Evolutionary conservation across 305 asterid genomes (phyloP), one percentile per base, ranked within the genome.

Genomic region (Stenogyne calaminthoides): DNA sequence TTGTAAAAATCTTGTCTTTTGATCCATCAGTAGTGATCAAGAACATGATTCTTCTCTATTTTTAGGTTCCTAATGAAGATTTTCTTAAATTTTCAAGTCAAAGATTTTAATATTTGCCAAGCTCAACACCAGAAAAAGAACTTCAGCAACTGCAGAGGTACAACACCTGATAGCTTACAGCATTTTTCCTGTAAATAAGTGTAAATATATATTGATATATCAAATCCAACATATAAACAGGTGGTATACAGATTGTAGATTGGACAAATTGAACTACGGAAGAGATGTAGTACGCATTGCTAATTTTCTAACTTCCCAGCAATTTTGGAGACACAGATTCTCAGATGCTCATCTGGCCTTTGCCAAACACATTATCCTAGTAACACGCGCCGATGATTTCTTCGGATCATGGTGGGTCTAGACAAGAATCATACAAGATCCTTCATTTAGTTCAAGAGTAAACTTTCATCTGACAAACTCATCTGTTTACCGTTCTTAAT

Each of bases 31-130:
- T 20, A 22, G 12, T 44, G 15, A 15, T 9, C 37, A 51, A 39
- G 11, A n/a, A 49, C 73, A 14, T 63, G n/a, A 16, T 4, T 44
- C 4, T 71, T 57, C 16, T 60, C 19, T 51, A 34, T 34, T 64
- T 64, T 60, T 37, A 77, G 88, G 73, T 80, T 75, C 73, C 76
- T 19, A 73, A 59, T 14, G 73, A 39, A 64, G 87, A 82, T 29
- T 14, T 82, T 29, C 51, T 73, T 10, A 58, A 51, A 40, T 78
- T 78, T 6, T 36, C 86, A 0, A 60, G 25, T 29, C 58, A 65
- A 65, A 65, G 83, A 82, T 80, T 85, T 78, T 25, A 78, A 82
- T 32, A 54, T n/a, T 4, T 78, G 82, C 73, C 89, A 85, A 71
- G 79, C 81, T 36, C 73, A 70, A 42, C 65, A 85, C 67, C 83